Evolutionary conservation across 352 stramenopile species (phyloP).

Genomic region (Globisporangium paroecandrum): DNA sequence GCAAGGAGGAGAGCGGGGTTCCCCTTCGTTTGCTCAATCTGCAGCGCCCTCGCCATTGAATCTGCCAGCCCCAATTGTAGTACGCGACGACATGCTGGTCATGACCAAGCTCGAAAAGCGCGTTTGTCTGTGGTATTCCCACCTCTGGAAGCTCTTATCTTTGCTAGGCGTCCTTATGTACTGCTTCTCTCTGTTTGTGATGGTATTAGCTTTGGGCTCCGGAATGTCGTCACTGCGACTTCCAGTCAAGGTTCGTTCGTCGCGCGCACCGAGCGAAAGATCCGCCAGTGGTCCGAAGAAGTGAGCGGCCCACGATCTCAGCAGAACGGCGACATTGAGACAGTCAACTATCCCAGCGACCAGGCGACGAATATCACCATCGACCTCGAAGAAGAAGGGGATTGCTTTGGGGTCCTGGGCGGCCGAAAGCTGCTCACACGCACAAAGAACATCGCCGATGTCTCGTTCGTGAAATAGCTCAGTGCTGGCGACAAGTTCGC

Average conservation of each 20-base stretch:
- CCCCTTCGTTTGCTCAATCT: background rate
- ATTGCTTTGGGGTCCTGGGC: slow-evolving; percentile 50
- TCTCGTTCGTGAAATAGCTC: slow-evolving; percentile 32
- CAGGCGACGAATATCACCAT: slow-evolving; percentile 2
- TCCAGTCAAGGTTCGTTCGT: slow-evolving; percentile 23
- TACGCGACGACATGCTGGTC: slow-evolving; percentile 6
- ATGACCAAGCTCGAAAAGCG: slow-evolving; percentile 39
- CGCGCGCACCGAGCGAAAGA: slow-evolving; percentile 32
- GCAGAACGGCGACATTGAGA: background rate
- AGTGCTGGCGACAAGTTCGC: slow-evolving; percentile 33
- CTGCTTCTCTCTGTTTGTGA: background rate
- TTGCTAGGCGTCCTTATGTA: background rate
- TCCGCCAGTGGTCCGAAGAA: slow-evolving; percentile 34
- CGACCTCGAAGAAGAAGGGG: slow-evolving; percentile 31
- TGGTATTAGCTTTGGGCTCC: slow-evolving; percentile 28
- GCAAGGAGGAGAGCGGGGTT: background rate
- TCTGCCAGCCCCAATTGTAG: background rate
- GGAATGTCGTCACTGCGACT: slow-evolving; percentile 28
- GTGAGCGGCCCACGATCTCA: background rate
- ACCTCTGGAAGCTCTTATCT: background rate
- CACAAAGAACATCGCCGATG: slow-evolving; percentile 42
- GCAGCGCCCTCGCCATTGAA: slow-evolving; percentile 7
- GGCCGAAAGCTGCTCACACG: slow-evolving; percentile 40
- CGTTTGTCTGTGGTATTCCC: background rate
- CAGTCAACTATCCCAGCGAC: background rate